Base-by-base conservation (phyloP, 2,329 filamentous ascomycete genomes). In the Colletotrichum sidae region DNA sequence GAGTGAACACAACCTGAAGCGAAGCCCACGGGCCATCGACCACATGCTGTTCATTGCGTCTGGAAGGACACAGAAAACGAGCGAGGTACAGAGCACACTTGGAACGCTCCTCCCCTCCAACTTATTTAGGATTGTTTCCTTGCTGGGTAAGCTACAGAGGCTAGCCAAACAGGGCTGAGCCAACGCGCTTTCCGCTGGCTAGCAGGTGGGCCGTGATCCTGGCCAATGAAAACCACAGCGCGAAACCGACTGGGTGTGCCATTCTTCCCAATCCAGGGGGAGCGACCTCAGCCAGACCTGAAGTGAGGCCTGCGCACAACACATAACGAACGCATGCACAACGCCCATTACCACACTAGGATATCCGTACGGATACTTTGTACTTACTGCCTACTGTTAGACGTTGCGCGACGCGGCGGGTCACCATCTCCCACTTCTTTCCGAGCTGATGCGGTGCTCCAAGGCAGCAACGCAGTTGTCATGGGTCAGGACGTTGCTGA, bases 101-200 rank as follows among this genome's bases (percentile, higher is more conserved):
- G 9, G 38, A 38, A 50, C 39, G 52, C 59, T 57, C 53, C 34
- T 37, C 59, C 38, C 47, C 44, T n/a, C 34, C 12, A 11, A 58
- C n/a, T 41, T 45, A 45, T 46, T 17, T 10, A 46, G 49, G 11
- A 53, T 42, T 49, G 53, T 59, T 53, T 10, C 41, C 37, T 9
- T 35, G 11, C 42, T 15, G 49, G 39, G 52, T 45, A 46, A 55
- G 37, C 8, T 35, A 54, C 47, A 54, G 42, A 49, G 41, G 37
- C 44, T 52, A 57, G 39, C 58, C 58, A 47, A 66, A 53, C 63
- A 66, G 52, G 63, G 63, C 63, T 66, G 63, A 66, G 63, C 62
- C 58, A 65, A 65, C 58, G 58, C 47, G 58, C 51, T 65, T 65
- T 53, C 52, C 47, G 52, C 52, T 47, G 47, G 52, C 34, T 50